Conservation (phyloP, 768 basidiomycete genomes). For the Galerina sulciceps region DNA sequence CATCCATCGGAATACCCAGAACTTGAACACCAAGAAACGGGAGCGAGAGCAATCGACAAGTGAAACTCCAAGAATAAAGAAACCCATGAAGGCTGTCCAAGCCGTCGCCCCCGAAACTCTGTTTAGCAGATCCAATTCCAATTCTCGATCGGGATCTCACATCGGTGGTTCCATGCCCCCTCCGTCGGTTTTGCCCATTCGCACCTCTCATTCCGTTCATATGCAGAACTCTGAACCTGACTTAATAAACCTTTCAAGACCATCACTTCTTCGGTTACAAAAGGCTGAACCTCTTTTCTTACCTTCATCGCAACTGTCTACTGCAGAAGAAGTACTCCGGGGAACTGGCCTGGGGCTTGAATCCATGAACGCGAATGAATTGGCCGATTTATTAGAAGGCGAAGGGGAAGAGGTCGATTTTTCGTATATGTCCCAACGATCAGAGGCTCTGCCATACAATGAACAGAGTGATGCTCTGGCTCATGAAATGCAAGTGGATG, state of each 20-base stretch:
- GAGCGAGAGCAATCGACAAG: conserved; percentile 43
- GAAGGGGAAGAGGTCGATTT: conserved; percentile 61
- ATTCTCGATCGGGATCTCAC: conserved; percentile 28
- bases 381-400: conserved; percentile 61
- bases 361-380: conserved; percentile 64
- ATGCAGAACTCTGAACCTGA: neutral
- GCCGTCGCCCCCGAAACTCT: conserved; percentile 28
- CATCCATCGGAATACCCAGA: conserved; percentile 25
- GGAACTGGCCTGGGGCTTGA: conserved; percentile 71
- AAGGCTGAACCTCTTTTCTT: conserved; percentile 46
- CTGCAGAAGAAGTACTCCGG: conserved; percentile 52
- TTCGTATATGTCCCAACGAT: conserved; percentile 34
- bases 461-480: neutral
- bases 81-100: conserved; percentile 57
- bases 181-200: conserved; percentile 31
- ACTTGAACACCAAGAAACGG: conserved; percentile 41
- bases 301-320: conserved; percentile 65
- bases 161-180: conserved; percentile 44
- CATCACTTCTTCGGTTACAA: conserved; percentile 6
- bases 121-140: conserved; percentile 9
- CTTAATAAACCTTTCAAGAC: neutral
- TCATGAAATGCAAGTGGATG: conserved; percentile 24
- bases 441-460: conserved; percentile 10
- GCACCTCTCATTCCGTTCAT: conserved; percentile 5
- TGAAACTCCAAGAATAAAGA: conserved; percentile 51